Evolutionary conservation across 805 yeast species (phyloP).

Genomic region (Torulaspora delbrueckii): DNA sequence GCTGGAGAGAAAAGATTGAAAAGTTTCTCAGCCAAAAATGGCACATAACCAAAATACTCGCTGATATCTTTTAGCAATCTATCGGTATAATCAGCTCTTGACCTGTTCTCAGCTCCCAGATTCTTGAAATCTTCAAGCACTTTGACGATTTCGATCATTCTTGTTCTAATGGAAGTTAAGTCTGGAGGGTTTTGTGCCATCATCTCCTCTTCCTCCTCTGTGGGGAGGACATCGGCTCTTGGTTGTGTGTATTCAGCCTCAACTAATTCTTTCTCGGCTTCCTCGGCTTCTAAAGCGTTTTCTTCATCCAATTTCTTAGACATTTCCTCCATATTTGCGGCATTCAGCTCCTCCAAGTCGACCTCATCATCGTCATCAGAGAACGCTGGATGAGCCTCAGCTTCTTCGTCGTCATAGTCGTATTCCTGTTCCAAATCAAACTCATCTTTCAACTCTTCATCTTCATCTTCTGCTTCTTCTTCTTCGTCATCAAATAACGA

Average conservation of each 20-base stretch:
- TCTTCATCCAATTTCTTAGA: constrained; percentile 61
- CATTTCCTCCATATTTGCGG: constrained; percentile 76
- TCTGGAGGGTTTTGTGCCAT: constrained; percentile 59
- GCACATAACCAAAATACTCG: constrained; percentile 89
- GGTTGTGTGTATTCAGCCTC: constrained; percentile 60
- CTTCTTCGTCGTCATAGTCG: constrained; percentile 39
- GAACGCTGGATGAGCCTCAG: constrained; percentile 57
- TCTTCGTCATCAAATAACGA: constrained; percentile 60
- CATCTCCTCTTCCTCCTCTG: constrained; percentile 57
- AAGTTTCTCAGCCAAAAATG: constrained; percentile 87
- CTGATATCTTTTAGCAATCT: constrained; percentile 82
- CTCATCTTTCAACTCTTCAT: constrained; percentile 38
- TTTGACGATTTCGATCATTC: constrained; percentile 93
- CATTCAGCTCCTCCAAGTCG: constrained; percentile 65
- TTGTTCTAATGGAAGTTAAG: constrained; percentile 75
- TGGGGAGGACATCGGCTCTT: constrained; percentile 71
- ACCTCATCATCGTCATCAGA: constrained; percentile 69
- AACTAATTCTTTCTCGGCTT: constrained; percentile 56
- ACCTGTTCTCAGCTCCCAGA: constrained; percentile 77
- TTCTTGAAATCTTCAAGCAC: constrained; percentile 86
- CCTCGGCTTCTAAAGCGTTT: constrained; percentile 55
- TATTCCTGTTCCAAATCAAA: constrained; percentile 59
- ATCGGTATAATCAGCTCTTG: constrained; percentile 76
- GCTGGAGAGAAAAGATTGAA: constrained; percentile 88
- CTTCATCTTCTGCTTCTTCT: constrained; percentile 12